phyloP scores from a whole-genome alignment of 2,329 filamentous ascomycete genomes.

The Colletotrichum trifolii region DNA sequence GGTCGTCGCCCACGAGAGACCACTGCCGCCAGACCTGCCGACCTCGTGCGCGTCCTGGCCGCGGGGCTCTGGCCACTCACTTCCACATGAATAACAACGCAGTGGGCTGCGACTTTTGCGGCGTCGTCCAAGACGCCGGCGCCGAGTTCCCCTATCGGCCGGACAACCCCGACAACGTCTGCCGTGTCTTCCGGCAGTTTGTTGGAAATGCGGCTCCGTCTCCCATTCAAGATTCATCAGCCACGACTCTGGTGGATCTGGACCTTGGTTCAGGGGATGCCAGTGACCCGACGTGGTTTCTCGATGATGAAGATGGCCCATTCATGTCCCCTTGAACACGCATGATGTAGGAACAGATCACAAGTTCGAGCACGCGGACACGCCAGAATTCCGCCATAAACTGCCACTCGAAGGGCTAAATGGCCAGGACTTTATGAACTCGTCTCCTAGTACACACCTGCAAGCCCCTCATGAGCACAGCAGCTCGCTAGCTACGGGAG shows the following conservation, averaged over 20 bases:
- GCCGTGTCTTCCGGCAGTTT: background rate
- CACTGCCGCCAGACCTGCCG: conserved; percentile 4
- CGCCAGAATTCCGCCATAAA: too few relatives aligned
- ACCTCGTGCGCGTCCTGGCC: conserved; percentile 37
- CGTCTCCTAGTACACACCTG: too few relatives aligned
- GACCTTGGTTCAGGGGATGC: background rate
- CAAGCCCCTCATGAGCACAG: too few relatives aligned
- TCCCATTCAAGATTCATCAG: background rate
- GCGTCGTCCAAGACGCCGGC: conserved; percentile 37
- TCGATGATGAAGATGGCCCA: background rate
- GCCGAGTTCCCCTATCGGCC: conserved; percentile 32
- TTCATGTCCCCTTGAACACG: background rate
- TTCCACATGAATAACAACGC: conserved; percentile 30
- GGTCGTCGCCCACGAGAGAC: background rate
- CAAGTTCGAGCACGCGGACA: too few relatives aligned
- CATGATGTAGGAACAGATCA: background rate
- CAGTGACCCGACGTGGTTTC: background rate
- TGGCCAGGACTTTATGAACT: too few relatives aligned
- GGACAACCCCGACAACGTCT: background rate
- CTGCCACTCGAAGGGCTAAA: too few relatives aligned
- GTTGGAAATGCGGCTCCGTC: background rate
- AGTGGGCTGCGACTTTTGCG: conserved; percentile 42
- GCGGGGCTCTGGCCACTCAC: conserved; percentile 40
- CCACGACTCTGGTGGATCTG: background rate
- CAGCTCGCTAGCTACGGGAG: too few relatives aligned